These are phyloP conservation scores for Solanum hybrid DNA, from an alignment of 305 asterid genomes.

Conservation along the genomic window DNA sequence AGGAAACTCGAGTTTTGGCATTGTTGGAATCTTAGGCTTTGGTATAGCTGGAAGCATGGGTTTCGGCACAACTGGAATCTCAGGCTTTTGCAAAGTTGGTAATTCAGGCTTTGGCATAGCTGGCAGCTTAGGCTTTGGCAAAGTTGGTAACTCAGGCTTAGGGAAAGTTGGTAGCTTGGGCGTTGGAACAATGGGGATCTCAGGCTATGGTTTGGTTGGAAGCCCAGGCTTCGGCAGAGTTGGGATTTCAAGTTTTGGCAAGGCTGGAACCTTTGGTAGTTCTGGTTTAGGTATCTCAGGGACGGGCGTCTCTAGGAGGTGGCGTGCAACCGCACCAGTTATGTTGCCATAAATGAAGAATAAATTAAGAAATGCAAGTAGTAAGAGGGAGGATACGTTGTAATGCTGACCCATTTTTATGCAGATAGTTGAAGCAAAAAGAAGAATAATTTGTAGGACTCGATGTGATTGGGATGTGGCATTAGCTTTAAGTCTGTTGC, in stretches of 20 bases:
- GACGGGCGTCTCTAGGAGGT: slow-evolving; percentile 16
- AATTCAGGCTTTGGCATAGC: too few species aligned
- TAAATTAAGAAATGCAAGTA: not conserved
- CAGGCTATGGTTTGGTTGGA: not conserved
- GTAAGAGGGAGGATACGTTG: not conserved
- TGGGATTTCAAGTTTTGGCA: slow-evolving; percentile 6
- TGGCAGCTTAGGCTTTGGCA: too few species aligned
- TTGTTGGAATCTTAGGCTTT: too few species aligned
- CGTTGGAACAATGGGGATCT: too few species aligned
- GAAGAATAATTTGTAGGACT: not conserved
- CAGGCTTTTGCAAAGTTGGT: too few species aligned
- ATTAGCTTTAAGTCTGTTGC: not conserved
- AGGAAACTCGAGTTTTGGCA: too few species aligned
- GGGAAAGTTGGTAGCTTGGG: too few species aligned
- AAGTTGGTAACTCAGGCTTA: too few species aligned
- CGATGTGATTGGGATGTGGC: not conserved
- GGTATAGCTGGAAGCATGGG: too few species aligned
- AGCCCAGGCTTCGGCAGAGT: not conserved
- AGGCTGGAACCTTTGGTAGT: slow-evolving; percentile 5
- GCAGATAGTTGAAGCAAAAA: not conserved
- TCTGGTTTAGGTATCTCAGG: slow-evolving; percentile 11
- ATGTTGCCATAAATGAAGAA: not conserved
- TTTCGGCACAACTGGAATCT: too few species aligned
- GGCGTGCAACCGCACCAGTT: slow-evolving; percentile 4
- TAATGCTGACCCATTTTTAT: not conserved